Percentiles rank a stretch among this genome's conserved stretches.
phyloP scores from a whole-genome alignment of 768 basidiomycete species.

The Dacryopinax primogenitus region DNA sequence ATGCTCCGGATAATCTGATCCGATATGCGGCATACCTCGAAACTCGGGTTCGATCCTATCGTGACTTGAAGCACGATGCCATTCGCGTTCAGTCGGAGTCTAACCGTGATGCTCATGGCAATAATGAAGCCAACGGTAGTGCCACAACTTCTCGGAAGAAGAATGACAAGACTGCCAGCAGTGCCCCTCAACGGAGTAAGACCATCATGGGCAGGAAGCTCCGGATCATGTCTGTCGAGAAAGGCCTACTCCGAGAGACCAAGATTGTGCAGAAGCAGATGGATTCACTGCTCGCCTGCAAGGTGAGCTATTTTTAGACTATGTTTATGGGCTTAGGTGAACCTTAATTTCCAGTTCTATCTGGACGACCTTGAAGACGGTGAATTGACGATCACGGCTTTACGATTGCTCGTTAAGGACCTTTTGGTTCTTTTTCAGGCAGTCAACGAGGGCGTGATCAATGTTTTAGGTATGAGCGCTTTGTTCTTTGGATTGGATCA shows the following conservation, averaged over 20 bases:
- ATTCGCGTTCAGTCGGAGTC: constrained; percentile 86
- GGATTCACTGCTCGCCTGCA: constrained; percentile 73
- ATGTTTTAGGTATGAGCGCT: constrained; percentile 33
- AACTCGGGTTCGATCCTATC: constrained; percentile 72
- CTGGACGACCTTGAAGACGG: constrained; percentile 77
- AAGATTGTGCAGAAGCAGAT: constrained; percentile 83
- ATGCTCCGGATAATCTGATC: constrained; percentile 72
- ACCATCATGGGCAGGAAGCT: constrained; percentile 74
- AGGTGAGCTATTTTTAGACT: constrained; percentile 42
- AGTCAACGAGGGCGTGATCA: constrained; percentile 80
- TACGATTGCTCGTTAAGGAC: constrained; percentile 92
- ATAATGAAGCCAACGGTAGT: constrained; percentile 49
- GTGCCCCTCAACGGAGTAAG: constrained; percentile 41
- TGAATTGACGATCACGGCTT: constrained; percentile 72
- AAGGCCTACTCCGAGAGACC: constrained; percentile 85
- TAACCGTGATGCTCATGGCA: constrained; percentile 72
- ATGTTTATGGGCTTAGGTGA: background rate
- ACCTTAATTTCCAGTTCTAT: constrained; percentile 53
- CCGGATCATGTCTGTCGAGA: constrained; percentile 86
- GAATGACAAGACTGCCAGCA: constrained; percentile 23
- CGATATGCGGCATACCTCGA: constrained; percentile 84
- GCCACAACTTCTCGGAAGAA: constrained; percentile 27
- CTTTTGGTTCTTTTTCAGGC: constrained; percentile 90
- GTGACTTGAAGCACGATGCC: constrained; percentile 85
- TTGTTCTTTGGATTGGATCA: background rate